phyloP scores from a whole-genome alignment of 441 rosid species.

The Dalechampia spathulata region DNA sequence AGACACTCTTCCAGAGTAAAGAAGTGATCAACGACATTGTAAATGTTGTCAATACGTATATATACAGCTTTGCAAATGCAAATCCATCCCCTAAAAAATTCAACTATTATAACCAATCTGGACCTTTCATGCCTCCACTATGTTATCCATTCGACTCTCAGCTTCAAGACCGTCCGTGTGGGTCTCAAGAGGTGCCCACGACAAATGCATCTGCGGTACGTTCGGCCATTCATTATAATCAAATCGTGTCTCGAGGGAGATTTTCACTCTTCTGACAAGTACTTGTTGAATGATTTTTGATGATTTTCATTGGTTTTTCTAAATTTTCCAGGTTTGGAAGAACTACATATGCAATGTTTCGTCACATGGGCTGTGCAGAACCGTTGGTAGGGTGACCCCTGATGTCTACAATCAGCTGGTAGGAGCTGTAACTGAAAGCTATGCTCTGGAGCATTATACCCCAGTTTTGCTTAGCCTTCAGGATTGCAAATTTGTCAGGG shows the following conservation, averaged over 20 bases:
- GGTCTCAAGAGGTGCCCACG: constrained; percentile 55
- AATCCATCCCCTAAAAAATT: constrained; percentile 48
- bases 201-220: constrained; percentile 75
- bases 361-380: constrained; percentile 43
- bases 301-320: neutral
- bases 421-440: constrained; percentile 72
- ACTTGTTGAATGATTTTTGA: neutral
- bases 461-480: constrained; percentile 79
- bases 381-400: constrained; percentile 75
- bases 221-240: too few species aligned
- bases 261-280: neutral
- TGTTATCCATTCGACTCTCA: constrained; percentile 71
- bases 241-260: too few species aligned
- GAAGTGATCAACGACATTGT: constrained; percentile 74
- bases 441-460: constrained; percentile 75
- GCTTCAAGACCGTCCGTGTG: constrained; percentile 58
- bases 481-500: constrained; percentile 76
- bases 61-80: constrained; percentile 68
- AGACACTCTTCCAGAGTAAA: constrained; percentile 77
- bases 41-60: constrained; percentile 64
- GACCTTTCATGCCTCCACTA: constrained; percentile 83
- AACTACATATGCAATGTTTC: constrained; percentile 53
- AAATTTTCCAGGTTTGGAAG: constrained; percentile 64
- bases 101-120: constrained; percentile 72
- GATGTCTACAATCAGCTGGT: constrained; percentile 44